phyloP scores from a whole-genome alignment of 2,329 filamentous ascomycete species.

The Hirsutella minnesotensis region DNA sequence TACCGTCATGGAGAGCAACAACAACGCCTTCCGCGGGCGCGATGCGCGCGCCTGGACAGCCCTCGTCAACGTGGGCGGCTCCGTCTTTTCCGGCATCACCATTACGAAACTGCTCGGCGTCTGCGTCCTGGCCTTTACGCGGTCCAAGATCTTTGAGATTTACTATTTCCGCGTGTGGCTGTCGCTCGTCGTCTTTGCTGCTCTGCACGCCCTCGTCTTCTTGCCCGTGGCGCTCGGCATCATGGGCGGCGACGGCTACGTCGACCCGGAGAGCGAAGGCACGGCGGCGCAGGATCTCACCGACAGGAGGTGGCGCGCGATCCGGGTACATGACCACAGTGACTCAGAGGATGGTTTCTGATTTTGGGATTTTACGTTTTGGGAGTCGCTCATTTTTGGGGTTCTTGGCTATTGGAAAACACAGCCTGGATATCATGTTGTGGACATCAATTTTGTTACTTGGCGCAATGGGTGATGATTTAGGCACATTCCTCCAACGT shows the following conservation, averaged over 20 bases:
- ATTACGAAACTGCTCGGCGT: conserved; percentile 92
- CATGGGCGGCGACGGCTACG: conserved; percentile 75
- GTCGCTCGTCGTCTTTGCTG: conserved; percentile 79
- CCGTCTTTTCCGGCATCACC: conserved; percentile 92
- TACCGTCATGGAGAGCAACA: conserved; percentile 65
- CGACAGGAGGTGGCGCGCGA: conserved; percentile 62
- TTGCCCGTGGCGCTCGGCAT: conserved; percentile 81
- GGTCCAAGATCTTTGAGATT: conserved; percentile 97
- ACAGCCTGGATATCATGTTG: too few relatives aligned
- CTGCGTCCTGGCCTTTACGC: conserved; percentile 81
- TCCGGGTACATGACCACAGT: conserved; percentile 62
- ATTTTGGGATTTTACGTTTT: background rate
- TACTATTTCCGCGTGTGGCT: conserved; percentile 99
- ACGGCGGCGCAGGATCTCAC: conserved; percentile 84
- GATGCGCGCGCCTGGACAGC: conserved; percentile 88
- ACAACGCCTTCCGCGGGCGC: conserved; percentile 64
- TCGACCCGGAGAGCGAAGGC: conserved; percentile 77
- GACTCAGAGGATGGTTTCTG: conserved; percentile 57
- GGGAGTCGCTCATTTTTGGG: background rate
- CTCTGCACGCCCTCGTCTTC: conserved; percentile 79
- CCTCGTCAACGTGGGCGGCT: conserved; percentile 86
- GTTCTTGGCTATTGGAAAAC: background rate
- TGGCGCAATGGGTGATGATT: too few relatives aligned
- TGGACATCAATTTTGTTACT: too few relatives aligned
- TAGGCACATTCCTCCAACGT: too few relatives aligned